Conservation (phyloP, 148 eudicot genomes). For the Cornus florida region DNA sequence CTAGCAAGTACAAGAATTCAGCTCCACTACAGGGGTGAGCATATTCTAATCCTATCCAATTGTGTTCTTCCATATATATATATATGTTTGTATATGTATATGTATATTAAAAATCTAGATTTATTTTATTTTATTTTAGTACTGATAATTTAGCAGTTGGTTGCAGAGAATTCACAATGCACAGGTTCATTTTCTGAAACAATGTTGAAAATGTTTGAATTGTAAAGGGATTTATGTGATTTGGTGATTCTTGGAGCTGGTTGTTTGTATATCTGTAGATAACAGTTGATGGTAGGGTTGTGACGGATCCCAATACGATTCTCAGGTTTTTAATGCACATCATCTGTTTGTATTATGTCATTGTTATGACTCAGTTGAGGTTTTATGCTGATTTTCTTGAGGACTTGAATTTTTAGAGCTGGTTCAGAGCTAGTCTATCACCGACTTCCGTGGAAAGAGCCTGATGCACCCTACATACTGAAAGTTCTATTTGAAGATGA, state of each 20-base stretch:
- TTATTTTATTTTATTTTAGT: constrained; percentile 13
- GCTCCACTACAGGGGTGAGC: constrained; percentile 81
- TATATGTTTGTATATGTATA: no score
- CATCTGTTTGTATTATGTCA: background rate
- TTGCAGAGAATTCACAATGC: constrained; percentile 75
- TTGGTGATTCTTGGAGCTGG: constrained; percentile 9
- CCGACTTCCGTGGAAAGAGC: constrained; percentile 88
- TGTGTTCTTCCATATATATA: background rate
- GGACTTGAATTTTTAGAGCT: constrained; percentile 35
- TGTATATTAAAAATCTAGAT: no score
- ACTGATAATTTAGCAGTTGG: constrained; percentile 59
- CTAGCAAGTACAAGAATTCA: constrained; percentile 59
- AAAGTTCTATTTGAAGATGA: constrained; percentile 81
- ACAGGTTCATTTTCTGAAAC: constrained; percentile 44
- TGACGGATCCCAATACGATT: constrained; percentile 52
- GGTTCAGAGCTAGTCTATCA: constrained; percentile 66
- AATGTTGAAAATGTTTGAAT: background rate
- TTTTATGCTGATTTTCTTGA: background rate
- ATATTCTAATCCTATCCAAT: background rate
- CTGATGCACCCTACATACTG: constrained; percentile 72
- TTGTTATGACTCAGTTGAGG: background rate
- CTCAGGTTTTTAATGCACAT: constrained; percentile 46
- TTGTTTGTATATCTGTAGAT: constrained; percentile 41
- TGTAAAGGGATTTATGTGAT: background rate
- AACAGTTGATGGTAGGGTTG: constrained; percentile 58